Evolutionary conservation across 768 basidiomycete genomes (phyloP).

Genomic region (Tulasnella sp.): DNA sequence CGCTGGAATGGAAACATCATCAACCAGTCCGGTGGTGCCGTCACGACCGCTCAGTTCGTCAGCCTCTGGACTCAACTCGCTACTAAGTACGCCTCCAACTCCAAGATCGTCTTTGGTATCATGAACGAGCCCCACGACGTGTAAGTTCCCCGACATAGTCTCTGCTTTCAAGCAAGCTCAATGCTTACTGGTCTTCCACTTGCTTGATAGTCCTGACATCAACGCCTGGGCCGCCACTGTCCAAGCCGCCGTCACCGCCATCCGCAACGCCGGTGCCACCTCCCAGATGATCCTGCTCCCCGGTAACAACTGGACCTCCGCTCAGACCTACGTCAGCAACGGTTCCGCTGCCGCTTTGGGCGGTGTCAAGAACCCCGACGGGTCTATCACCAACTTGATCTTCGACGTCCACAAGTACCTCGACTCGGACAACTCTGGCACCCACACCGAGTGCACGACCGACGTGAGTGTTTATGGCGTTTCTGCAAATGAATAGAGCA

Average conservation of each 20-base stretch:
- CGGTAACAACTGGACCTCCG: conserved; percentile 41
- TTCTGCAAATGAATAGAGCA: background rate
- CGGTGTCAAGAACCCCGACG: conserved; percentile 36
- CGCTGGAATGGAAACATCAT: conserved; percentile 45
- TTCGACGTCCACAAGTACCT: conserved; percentile 53
- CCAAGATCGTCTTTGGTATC: conserved; percentile 27
- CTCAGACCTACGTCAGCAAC: conserved; percentile 33
- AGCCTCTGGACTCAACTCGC: conserved; percentile 43
- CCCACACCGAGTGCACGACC: conserved; percentile 33
- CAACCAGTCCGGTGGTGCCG: conserved; percentile 44
- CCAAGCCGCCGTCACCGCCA: conserved; percentile 49
- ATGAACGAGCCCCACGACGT: conserved; percentile 57
- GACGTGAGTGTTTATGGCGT: conserved; percentile 8
- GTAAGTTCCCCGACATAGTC: conserved; percentile 25
- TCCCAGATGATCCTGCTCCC: conserved; percentile 49
- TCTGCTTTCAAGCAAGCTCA: conserved; percentile 9
- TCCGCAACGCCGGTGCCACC: conserved; percentile 44
- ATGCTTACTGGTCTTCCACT: background rate
- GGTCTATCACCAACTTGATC: conserved; percentile 32
- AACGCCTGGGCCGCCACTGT: conserved; percentile 38
- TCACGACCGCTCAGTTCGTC: conserved; percentile 42
- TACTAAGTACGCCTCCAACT: conserved; percentile 30
- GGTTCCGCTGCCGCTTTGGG: conserved; percentile 39
- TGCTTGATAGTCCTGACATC: conserved; percentile 30
- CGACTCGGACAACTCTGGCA: conserved; percentile 36